Evolutionary conservation across 2,329 filamentous ascomycete genomes (phyloP).

Genomic region (Beauveria sp.): DNA sequence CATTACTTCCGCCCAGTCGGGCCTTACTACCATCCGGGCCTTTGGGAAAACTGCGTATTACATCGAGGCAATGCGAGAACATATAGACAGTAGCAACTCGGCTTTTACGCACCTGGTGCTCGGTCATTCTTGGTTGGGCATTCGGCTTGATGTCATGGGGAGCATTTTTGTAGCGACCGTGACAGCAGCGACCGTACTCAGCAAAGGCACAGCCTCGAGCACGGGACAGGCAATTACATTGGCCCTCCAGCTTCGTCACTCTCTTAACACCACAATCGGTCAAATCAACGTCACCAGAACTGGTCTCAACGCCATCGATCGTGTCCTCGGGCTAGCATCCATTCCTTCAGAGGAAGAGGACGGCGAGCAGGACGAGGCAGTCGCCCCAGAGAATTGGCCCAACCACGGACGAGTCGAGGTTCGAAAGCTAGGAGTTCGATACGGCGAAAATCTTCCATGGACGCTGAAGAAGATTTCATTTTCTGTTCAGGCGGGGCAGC

Average conservation of each 20-base stretch:
- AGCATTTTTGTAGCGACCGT: slow-evolving; percentile 1
- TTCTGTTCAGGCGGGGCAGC: background rate
- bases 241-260: slow-evolving; percentile 1
- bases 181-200: background rate
- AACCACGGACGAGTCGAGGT: background rate
- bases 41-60: slow-evolving; percentile 5
- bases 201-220: background rate
- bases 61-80: background rate
- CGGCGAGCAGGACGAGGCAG: background rate
- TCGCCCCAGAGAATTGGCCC: background rate
- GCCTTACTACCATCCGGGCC: slow-evolving; percentile 12
- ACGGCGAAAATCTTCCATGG: slow-evolving; percentile 42
- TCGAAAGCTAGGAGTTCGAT: background rate
- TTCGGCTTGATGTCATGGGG: slow-evolving; percentile 6
- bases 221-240: slow-evolving; percentile 9
- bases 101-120: slow-evolving; percentile 3
- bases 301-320: slow-evolving; percentile 4
- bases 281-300: slow-evolving; percentile 1
- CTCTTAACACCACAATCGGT: background rate
- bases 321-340: background rate
- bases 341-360: slow-evolving; percentile 2
- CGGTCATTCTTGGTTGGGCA: background rate
- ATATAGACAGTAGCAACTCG: slow-evolving; percentile 5
- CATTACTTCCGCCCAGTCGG: background rate
- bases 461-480: slow-evolving; percentile 24